Evolutionary conservation across 768 basidiomycete genomes (phyloP), one percentile per base, ranked within the genome.

Genomic region (Agaricus blazei): DNA sequence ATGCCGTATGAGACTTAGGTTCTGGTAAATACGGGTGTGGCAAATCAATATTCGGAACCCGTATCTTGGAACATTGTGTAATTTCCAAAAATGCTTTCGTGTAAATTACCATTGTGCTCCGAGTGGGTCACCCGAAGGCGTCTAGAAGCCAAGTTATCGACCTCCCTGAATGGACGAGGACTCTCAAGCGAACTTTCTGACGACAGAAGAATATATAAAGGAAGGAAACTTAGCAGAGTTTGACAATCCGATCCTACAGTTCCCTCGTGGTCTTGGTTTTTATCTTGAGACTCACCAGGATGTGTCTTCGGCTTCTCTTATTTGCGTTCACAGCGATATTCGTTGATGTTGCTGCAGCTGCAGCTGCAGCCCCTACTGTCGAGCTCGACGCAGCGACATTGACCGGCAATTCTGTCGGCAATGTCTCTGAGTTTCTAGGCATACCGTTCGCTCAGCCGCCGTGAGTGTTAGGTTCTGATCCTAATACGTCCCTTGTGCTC

Each of bases 371-470:
- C 12, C 72, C 74, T 2, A 68, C 68, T 1, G 68, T 81, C 29
- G 68, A 63, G 6, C 70, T 82, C 37, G 76, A 77, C 59, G 58
- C 67, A 43, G 80, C 70, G 3, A 78, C 72, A 0, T 72, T 82
- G 63, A 68, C 68, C n/a, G 81, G 81, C 14, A 60, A 56, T 15
- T 60, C 63, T 8, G 65, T 64, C 34, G 71, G 71, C 3, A 56
- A 55, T 2, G 61, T 68, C 9, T 63, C 73, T 9, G 69, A 72
- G 54, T 83, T 78, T 60, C 64, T 79, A 2, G 80, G 81, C 1
- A 80, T 84, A 38, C 82, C 81, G 1, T 84, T 78, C 52, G 81
- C 79, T 12, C 58, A 75, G 62, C 76, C 82, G 24, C 80, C 81
- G 82, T 84, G 58, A 58, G 76, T 63, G 0, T 55, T 34, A 28